phyloP scores from a whole-genome alignment of 23 red algal species.

The Gracilaria gracilis region DNA sequence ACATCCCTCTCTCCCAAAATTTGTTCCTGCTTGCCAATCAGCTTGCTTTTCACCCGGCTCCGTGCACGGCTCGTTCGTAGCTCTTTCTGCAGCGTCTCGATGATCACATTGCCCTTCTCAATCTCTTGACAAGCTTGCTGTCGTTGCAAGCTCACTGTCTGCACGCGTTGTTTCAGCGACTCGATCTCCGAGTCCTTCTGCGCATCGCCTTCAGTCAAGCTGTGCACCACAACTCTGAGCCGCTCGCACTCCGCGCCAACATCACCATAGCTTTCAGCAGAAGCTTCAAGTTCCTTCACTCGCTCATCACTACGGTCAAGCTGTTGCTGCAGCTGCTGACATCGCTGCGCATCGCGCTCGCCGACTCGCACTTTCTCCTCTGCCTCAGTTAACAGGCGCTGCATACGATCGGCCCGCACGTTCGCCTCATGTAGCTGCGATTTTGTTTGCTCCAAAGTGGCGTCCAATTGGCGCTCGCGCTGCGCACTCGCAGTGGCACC shows the following conservation, averaged over 20 bases:
- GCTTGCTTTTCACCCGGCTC: constrained; percentile 17
- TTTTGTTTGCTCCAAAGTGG: background rate
- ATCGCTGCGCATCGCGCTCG: background rate
- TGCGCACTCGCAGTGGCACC: background rate
- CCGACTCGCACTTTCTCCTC: background rate
- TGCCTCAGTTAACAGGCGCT: background rate
- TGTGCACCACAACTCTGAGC: background rate
- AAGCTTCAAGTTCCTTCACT: background rate
- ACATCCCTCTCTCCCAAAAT: constrained; percentile 19
- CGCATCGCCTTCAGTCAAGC: background rate
- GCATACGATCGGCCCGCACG: background rate
- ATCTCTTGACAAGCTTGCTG: background rate
- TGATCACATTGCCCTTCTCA: constrained; percentile 23
- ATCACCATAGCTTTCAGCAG: background rate
- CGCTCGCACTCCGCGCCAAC: background rate
- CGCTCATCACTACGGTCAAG: background rate
- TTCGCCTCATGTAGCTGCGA: background rate
- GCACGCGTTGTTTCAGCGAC: constrained; percentile 8
- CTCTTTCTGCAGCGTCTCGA: constrained; percentile 34
- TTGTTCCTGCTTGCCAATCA: constrained; percentile 52
- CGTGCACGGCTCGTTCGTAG: constrained; percentile 3
- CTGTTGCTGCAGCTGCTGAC: background rate
- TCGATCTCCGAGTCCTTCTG: background rate
- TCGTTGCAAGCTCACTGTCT: constrained; percentile 6
- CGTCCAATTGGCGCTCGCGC: background rate